Evolutionary conservation across 495 filamentous ascomycete genomes (phyloP).

Genomic region (Neurospora intermedia): DNA sequence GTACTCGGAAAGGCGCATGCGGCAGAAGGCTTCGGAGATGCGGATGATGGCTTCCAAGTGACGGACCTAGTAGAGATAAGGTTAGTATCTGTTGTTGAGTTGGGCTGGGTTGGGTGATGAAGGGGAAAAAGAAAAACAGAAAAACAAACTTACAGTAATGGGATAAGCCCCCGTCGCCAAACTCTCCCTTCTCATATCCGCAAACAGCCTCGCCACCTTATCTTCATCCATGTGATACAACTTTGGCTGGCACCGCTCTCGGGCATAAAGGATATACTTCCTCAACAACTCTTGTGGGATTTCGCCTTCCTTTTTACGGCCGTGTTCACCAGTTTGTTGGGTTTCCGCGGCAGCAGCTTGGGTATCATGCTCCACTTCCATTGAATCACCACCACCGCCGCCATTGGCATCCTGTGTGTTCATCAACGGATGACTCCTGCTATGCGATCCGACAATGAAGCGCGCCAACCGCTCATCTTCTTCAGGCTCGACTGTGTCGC

Average conservation of each 20-base stretch:
- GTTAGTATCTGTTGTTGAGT: slow-evolving; percentile 8
- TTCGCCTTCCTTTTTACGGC: slow-evolving; percentile 55
- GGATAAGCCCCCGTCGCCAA: slow-evolving; percentile 93
- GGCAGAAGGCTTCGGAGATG: slow-evolving; percentile 83
- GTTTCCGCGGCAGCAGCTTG: slow-evolving; percentile 3
- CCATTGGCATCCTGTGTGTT: slow-evolving; percentile 34
- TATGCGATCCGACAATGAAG: slow-evolving; percentile 91
- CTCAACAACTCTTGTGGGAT: slow-evolving; percentile 86
- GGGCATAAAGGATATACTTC: slow-evolving; percentile 95
- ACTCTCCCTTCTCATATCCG: slow-evolving; percentile 89
- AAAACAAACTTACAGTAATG: slow-evolving; percentile 68
- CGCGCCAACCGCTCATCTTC: slow-evolving; percentile 90
- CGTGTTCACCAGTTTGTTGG: slow-evolving; percentile 9
- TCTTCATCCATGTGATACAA: slow-evolving; percentile 97
- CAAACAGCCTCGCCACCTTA: slow-evolving; percentile 87
- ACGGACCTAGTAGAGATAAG: slow-evolving; percentile 57
- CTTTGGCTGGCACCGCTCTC: slow-evolving; percentile 84
- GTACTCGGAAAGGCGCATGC: slow-evolving; percentile 92
- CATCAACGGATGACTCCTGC: slow-evolving; percentile 72
- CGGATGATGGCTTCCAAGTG: slow-evolving; percentile 97
- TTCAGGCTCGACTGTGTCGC: slow-evolving; percentile 92
- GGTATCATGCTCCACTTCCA: slow-evolving; percentile 48
- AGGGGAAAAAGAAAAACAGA: no score
- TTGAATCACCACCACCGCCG: slow-evolving; percentile 32
- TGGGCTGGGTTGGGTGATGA: no score